Evolutionary conservation across 1,139 yeast genomes (phyloP).

Genomic region (Debaryomyces sp.): DNA sequence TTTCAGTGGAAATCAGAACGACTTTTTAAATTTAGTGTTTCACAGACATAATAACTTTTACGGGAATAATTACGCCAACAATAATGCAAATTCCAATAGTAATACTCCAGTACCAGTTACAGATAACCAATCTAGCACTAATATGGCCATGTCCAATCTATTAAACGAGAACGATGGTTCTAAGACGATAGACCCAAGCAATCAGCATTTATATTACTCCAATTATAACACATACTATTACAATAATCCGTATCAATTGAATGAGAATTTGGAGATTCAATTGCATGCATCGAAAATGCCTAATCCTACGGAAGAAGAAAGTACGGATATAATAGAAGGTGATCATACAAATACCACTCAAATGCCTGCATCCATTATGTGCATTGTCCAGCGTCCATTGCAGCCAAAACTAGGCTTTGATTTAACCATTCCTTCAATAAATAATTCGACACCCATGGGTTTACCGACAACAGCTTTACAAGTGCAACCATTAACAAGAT

Average conservation of each 20-base stretch:
- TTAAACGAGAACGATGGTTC: constrained; percentile 25
- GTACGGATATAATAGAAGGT: constrained; percentile 42
- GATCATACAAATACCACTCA: constrained; percentile 35
- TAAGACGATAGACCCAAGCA: constrained; percentile 36
- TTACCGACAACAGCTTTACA: constrained; percentile 64
- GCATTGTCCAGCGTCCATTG: constrained; percentile 46
- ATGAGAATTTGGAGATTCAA: constrained; percentile 48
- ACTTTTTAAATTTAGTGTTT: constrained; percentile 54
- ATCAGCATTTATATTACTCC: constrained; percentile 41
- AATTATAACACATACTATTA: constrained; percentile 46
- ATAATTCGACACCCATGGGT: constrained; percentile 33
- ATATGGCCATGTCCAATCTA: constrained; percentile 24
- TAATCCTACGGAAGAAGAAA: constrained; percentile 28
- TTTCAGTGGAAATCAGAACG: constrained; percentile 28
- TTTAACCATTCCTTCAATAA: constrained; percentile 26
- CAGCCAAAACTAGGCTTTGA: constrained; percentile 49
- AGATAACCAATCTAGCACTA: constrained; percentile 12
- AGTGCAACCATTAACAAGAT: constrained; percentile 68
- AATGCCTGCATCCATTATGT: constrained; percentile 51
- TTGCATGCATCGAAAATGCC: constrained; percentile 39
- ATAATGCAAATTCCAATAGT: constrained; percentile 7
- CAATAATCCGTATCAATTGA: constrained; percentile 45
- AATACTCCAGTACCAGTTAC: constrained; percentile 10
- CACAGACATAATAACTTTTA: constrained; percentile 39
- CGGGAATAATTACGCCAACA: not conserved